Evolutionary conservation across 805 yeast species (phyloP).

Genomic region (Spathaspora girioi): DNA sequence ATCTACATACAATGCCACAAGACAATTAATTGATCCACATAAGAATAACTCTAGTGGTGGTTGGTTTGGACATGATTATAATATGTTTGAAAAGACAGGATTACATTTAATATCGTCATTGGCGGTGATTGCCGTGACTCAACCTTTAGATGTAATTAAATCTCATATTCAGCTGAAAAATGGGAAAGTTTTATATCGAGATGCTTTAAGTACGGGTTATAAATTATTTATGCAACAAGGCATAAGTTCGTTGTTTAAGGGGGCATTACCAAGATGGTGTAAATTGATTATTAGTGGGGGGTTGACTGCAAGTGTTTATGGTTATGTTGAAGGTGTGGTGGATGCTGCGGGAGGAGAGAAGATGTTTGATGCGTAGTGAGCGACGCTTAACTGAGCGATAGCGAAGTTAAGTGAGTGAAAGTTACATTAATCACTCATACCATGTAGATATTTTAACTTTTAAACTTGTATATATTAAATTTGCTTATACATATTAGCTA

Average conservation of each 20-base stretch:
- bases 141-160: conserved; percentile 85
- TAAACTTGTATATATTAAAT: too few species aligned
- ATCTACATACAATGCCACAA: conserved; percentile 73
- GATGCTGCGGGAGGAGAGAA: conserved; percentile 28
- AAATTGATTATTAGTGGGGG: conserved; percentile 41
- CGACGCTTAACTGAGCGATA: conserved; percentile 4
- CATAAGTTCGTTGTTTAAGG: conserved; percentile 26
- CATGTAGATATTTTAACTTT: background rate
- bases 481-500: too few species aligned
- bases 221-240: conserved; percentile 30
- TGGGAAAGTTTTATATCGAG: conserved; percentile 54
- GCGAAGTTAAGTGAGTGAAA: background rate
- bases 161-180: conserved; percentile 81
- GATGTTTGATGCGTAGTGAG: conserved; percentile 21
- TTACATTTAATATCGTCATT: conserved; percentile 55
- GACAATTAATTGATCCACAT: conserved; percentile 63
- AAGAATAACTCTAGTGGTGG: conserved; percentile 23
- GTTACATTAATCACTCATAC: too few species aligned
- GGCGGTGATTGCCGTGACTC: conserved; percentile 75
- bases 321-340: conserved; percentile 29
- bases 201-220: conserved; percentile 50
- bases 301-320: conserved; percentile 36
- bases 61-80: conserved; percentile 45
- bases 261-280: conserved; percentile 37
- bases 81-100: conserved; percentile 45